Percentiles rank a stretch among this genome's conserved stretches.
Conservation (phyloP, 192 early-diverging fungal genomes). For the Rhizophagus clarus region DNA sequence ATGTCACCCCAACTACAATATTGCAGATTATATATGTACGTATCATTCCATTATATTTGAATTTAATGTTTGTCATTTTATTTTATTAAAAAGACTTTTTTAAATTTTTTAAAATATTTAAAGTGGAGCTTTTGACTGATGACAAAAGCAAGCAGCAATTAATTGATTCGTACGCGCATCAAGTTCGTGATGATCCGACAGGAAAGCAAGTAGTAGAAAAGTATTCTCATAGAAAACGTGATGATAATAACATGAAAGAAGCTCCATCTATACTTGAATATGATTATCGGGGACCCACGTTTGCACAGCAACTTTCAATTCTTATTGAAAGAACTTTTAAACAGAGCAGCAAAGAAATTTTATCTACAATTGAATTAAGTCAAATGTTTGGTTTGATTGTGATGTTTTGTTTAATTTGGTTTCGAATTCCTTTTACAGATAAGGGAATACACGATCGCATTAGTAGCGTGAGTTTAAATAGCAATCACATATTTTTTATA, state of each 20-base stretch:
- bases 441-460: background rate
- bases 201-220: background rate
- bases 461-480: background rate
- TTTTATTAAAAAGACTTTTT: background rate
- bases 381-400: background rate
- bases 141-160: background rate
- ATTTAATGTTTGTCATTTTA: too few relatives aligned
- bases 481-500: background rate
- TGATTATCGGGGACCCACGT: constrained; percentile 21
- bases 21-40: background rate
- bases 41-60: background rate
- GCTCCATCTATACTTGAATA: background rate
- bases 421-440: background rate
- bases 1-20: constrained; percentile 18
- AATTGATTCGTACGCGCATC: background rate
- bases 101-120: background rate
- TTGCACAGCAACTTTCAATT: constrained; percentile 3
- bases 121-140: constrained; percentile 22
- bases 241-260: background rate
- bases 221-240: background rate
- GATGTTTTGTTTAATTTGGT: constrained; percentile 6
- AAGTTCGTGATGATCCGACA: background rate
- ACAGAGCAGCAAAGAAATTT: constrained; percentile 1
- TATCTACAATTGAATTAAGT: background rate
- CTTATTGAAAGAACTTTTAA: constrained; percentile 22